Evolutionary conservation across 768 basidiomycete species (phyloP).

Genomic region (Hydnomerulius pinastri): DNA sequence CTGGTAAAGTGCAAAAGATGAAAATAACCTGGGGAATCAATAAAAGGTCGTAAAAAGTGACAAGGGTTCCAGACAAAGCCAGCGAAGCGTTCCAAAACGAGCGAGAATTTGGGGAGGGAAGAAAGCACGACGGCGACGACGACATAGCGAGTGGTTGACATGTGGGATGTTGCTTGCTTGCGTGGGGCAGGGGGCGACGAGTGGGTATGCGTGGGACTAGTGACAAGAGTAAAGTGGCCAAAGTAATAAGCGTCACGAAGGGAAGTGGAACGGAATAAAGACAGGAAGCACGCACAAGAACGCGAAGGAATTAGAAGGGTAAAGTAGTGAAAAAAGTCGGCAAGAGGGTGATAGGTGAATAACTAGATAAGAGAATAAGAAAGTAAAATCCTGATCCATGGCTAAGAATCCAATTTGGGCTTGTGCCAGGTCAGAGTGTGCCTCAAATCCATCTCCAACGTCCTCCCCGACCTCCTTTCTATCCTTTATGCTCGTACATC

Average conservation of each 20-base stretch:
- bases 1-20: conserved; percentile 5
- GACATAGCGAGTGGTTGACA: conserved; percentile 18
- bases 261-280: conserved; percentile 14
- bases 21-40: conserved; percentile 15
- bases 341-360: conserved; percentile 22
- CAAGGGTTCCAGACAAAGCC: conserved; percentile 15
- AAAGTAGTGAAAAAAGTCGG: conserved; percentile 19
- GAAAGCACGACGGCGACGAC: conserved; percentile 29
- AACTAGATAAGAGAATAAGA: conserved; percentile 35
- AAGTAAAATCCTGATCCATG: conserved; percentile 20
- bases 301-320: conserved; percentile 25
- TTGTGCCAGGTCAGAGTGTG: conserved; percentile 16
- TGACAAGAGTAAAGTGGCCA: conserved; percentile 15
- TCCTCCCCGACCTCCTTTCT: conserved; percentile 9
- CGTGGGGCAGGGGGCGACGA: conserved; percentile 17
- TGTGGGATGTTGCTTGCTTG: conserved; percentile 17
- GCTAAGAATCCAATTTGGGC: conserved; percentile 23
- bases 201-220: conserved; percentile 29
- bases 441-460: conserved; percentile 17
- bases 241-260: conserved; percentile 11
- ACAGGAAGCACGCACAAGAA: conserved; percentile 20
- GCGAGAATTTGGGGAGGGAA: conserved; percentile 1
- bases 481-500: conserved; percentile 9
- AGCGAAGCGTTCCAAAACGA: conserved; percentile 22
- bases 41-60: conserved; percentile 24